Evolutionary conservation across 1,284 basidiomycete genomes (phyloP), one percentile per base, ranked within the genome.

Genomic region (Leccinum subspadiceum): DNA sequence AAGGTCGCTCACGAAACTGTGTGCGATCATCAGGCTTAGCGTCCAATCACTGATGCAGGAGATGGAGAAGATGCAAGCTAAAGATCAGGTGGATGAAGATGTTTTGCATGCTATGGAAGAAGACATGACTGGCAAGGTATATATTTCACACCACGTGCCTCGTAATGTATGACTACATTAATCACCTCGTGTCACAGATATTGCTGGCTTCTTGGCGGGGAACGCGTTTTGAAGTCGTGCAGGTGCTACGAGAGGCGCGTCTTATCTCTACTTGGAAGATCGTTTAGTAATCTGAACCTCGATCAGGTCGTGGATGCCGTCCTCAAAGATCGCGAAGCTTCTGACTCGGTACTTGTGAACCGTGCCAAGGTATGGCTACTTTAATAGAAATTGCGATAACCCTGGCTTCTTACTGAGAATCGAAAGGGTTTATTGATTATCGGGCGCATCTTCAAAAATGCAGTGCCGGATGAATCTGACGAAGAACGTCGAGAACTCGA

Each of bases 151-250:
- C 44, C 24, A 56, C 49, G 7, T 20, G 44, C 22, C 22, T 37
- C 35, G 22, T 22, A 20, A 4, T 39, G 29, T 52, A 10, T 20
- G 15, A 8, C 44, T 5, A 20, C 12, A 9, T 33, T 3, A 29
- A 60, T 33, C n/a, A 39, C 22, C 60, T 39, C 53, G 46, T 48
- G 17, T 44, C 59, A 33, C 62, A 92, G 89, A 93, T 96, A 73
- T 84, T 98, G 76, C 84, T 97, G 33, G 94, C 94, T 8, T 96
- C 95, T 26, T 98, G 95, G 95, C 86, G 93, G 61, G 95, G 94
- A 13, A 95, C 94, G 2, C 86, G 94, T 54, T 88, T 96, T 72
- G 95, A 98, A 77, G 93, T 96, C 29, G 86, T 89, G 44, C 91
- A 91, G 72, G 93, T 94, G 12, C 77, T 93, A 49, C 83, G 89